Evolutionary conservation across 2,329 filamentous ascomycete species (phyloP).

Genomic region (Pseudogymnoascus sp.): DNA sequence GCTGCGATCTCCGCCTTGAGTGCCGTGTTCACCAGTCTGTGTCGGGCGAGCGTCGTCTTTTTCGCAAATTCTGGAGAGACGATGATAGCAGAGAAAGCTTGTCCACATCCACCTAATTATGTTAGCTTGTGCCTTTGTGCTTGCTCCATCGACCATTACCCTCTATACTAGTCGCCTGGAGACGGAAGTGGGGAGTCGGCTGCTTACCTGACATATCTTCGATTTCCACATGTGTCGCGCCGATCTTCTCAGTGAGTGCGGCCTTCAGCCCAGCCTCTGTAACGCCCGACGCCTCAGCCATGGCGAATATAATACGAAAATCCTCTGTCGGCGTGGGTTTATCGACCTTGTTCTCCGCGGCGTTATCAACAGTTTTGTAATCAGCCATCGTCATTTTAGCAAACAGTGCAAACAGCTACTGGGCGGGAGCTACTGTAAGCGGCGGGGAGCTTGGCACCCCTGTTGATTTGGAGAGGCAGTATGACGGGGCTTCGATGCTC

Average conservation of each 20-base stretch:
- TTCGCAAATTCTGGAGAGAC: constrained; percentile 51
- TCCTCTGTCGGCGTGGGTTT: constrained; percentile 16
- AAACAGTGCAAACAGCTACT: constrained; percentile 26
- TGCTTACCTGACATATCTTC: constrained; percentile 80
- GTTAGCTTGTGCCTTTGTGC: constrained; percentile 2
- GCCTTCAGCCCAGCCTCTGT: constrained; percentile 63
- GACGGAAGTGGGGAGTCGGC: constrained; percentile 14
- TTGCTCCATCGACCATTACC: neutral
- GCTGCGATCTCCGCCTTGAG: constrained; percentile 63
- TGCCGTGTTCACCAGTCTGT: constrained; percentile 58
- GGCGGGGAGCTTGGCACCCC: constrained; percentile 7
- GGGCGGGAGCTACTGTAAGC: constrained; percentile 6
- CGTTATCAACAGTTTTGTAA: constrained; percentile 6
- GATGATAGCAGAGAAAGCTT: constrained; percentile 62
- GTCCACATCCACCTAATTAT: constrained; percentile 54
- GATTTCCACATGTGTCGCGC: constrained; percentile 74
- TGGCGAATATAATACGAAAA: constrained; percentile 29
- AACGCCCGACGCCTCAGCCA: constrained; percentile 52
- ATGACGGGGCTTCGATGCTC: constrained; percentile 1
- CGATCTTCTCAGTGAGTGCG: constrained; percentile 60
- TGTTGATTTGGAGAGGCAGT: neutral
- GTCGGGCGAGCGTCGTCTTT: constrained; percentile 54
- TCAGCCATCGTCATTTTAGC: constrained; percentile 33
- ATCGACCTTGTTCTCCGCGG: constrained; percentile 17
- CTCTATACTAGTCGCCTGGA: neutral